Percentiles rank a stretch among this genome's conserved stretches.
These are phyloP conservation scores for Erythrophleum fordii DNA, from an alignment of 306 rosid genomes.

Conservation along the genomic window DNA sequence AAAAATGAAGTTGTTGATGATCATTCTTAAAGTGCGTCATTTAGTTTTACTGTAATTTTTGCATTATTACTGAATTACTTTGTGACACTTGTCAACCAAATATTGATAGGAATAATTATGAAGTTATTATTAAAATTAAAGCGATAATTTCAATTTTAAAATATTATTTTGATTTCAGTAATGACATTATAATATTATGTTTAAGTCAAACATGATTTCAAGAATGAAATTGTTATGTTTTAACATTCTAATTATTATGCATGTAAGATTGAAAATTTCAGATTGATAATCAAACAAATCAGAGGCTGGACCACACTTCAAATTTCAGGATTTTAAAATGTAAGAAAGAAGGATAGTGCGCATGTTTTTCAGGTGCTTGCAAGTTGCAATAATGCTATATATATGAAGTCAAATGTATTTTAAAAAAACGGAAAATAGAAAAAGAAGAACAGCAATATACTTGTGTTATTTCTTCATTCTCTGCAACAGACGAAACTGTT, in stretches of 20 bases:
- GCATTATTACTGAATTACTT: too few species aligned
- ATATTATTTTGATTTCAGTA: too few species aligned
- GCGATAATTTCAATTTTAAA: too few species aligned
- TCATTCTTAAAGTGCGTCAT: too few species aligned
- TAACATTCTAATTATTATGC: neutral
- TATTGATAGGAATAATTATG: too few species aligned
- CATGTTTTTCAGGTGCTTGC: neutral
- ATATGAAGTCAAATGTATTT: neutral
- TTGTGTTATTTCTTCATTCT: neutral
- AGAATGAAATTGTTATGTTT: too few species aligned
- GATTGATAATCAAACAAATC: neutral
- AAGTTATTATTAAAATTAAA: too few species aligned
- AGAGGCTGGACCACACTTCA: neutral
- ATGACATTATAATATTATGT: too few species aligned
- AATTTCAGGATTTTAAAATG: neutral
- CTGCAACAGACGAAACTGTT: constrained; percentile 19
- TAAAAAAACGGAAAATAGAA: neutral
- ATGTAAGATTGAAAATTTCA: neutral
- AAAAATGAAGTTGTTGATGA: too few species aligned
- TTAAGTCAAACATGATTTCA: too few species aligned
- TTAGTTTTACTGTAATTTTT: too few species aligned
- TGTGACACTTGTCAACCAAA: too few species aligned
- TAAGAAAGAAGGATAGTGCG: neutral
- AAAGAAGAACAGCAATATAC: neutral
- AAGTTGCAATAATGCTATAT: neutral